Evolutionary conservation across 78 protist genomes (phyloP).

Genomic region (Dictyostelium intermedium): DNA sequence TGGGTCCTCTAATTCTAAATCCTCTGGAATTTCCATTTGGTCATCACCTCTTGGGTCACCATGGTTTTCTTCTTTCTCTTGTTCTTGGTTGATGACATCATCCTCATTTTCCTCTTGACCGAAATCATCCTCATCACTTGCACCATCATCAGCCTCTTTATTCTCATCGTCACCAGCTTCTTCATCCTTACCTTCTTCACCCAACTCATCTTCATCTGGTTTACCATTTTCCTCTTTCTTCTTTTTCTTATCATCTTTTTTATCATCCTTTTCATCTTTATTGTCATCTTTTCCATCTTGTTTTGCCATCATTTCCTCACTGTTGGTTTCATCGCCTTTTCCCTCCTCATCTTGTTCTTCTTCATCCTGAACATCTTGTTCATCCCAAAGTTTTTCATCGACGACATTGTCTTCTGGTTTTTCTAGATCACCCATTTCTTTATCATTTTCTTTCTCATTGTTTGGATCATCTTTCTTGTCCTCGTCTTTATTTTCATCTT

Average conservation of each 20-base stretch:
- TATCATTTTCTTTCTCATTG: constrained; percentile 75
- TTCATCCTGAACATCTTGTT: constrained; percentile 87
- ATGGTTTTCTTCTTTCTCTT: constrained; percentile 76
- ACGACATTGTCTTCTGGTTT: constrained; percentile 84
- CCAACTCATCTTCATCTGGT: not conserved
- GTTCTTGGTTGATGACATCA: constrained; percentile 25
- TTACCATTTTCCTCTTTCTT: constrained; percentile 10
- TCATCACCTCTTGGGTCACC: constrained; percentile 70
- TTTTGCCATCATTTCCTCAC: constrained; percentile 75
- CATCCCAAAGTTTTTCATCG: constrained; percentile 92
- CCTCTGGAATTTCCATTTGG: constrained; percentile 73
- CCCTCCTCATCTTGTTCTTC: constrained; percentile 85
- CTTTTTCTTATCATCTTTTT: constrained; percentile 55
- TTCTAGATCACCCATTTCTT: constrained; percentile 86
- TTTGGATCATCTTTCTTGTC: constrained; percentile 30
- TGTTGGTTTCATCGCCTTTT: constrained; percentile 24
- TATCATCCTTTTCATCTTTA: constrained; percentile 1
- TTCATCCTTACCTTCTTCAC: constrained; percentile 31
- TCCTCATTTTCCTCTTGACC: constrained; percentile 72
- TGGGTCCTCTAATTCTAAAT: constrained; percentile 47
- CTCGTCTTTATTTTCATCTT: constrained; percentile 84
- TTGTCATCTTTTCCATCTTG: constrained; percentile 45
- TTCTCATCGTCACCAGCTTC: constrained; percentile 9
- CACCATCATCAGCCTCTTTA: constrained; percentile 53
- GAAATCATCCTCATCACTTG: constrained; percentile 55